These are phyloP conservation scores for Hypsizygus ulmarius DNA, from an alignment of 1,284 basidiomycete genomes.

Conservation along the genomic window DNA sequence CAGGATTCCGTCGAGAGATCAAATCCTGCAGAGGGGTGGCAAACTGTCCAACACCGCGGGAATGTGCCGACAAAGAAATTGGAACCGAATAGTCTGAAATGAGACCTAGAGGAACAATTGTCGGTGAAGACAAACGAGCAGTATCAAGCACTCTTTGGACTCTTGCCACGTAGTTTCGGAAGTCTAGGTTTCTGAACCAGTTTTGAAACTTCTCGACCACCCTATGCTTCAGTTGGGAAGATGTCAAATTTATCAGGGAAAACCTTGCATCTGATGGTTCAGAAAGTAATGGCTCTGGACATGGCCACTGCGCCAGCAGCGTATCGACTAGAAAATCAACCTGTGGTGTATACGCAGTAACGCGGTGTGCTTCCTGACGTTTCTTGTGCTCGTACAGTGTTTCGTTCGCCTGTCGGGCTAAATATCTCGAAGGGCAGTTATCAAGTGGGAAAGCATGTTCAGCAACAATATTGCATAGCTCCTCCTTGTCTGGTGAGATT, in stretches of 20 bases:
- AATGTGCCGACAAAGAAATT: too few species aligned
- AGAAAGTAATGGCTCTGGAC: conserved; percentile 5
- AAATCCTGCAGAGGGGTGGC: too few species aligned
- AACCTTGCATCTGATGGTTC: neutral
- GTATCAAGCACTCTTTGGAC: neutral
- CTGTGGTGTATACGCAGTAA: conserved; percentile 1
- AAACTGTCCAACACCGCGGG: too few species aligned
- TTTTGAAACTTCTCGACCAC: neutral
- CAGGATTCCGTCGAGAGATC: neutral
- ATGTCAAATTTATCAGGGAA: conserved; percentile 1
- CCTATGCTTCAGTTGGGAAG: neutral
- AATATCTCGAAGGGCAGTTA: neutral
- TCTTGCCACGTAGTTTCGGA: neutral
- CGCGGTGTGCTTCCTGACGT: conserved; percentile 1
- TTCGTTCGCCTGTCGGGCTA: neutral
- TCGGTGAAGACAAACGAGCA: neutral
- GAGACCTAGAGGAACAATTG: neutral
- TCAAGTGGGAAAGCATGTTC: conserved; percentile 2
- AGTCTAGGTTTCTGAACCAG: neutral
- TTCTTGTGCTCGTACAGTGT: neutral
- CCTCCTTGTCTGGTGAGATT: conserved; percentile 5
- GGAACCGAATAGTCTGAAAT: neutral
- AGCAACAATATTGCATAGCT: conserved; percentile 3
- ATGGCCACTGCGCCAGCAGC: conserved; percentile 19
- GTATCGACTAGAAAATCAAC: conserved; percentile 1